Evolutionary conservation across 495 filamentous ascomycete species (phyloP), one percentile per base, ranked within the genome.

Genomic region (Penicillium canescens): DNA sequence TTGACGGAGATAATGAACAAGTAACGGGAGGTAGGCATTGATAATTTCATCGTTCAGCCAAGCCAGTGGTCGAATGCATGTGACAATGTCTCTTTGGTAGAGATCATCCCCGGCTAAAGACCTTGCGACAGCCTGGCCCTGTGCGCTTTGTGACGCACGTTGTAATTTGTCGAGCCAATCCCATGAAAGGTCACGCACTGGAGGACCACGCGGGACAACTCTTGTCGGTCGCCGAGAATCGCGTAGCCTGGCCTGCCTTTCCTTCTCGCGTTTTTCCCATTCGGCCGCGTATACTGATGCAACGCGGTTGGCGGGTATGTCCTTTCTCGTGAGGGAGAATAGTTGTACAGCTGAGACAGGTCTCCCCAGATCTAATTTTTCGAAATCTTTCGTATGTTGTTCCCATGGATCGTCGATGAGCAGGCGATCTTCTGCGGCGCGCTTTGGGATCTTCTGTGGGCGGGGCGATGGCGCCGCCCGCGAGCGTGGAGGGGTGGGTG

Each of bases 1-100:
- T 34, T 80, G 64, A 42, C 86, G 86, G 36, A 86, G 70, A 46
- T 82, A 79, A 3, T 82, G 75, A 13, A 87, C 78, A 20, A 91
- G 69, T 20, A 83, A 65, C 1, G 75, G 66, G 7, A 94, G 69
- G 21, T 86, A 86, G 2, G 81, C 78, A 54, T 89, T 90, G 60
- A 96, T 86, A 16, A 90, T 79, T 46, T 92, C 87, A 66, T 96
- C 91, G 59, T 96, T 94, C 0, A 96, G 73, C 91, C 91, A 96
- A 0, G 70, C 73, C 8, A 65, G 60, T 2, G 67, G 64, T 4
- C 60, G 67, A 50, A 54, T 87, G 70, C 46, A 92, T 50, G 69
- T 80, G 72, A 20, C 68, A 34, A 96, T 86, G 57, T 93, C 89
- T 45, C 77, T 76, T 4, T 75, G 69, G 16, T 63, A 78, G 8